A percentile compares a stretch with the other conserved stretches of the same genome.
phyloP scores from a whole-genome alignment of 2,329 filamentous ascomycete species.

The Sclerotinia borealis region DNA sequence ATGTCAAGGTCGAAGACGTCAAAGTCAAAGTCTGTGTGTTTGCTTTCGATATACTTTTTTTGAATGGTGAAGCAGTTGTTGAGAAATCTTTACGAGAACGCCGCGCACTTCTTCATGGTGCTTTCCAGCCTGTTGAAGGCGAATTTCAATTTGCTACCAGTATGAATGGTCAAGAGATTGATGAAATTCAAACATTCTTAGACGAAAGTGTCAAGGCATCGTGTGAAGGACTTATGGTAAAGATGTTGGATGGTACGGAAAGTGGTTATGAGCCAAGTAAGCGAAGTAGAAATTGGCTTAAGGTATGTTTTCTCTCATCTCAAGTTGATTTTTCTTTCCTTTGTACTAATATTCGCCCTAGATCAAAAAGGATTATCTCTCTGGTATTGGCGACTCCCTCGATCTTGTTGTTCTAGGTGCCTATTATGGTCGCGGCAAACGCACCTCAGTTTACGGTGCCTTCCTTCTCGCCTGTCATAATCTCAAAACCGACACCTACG shows the following conservation, averaged over 20 bases:
- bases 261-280: constrained; percentile 95
- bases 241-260: constrained; percentile 92
- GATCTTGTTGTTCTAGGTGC: constrained; percentile 94
- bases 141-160: constrained; percentile 87
- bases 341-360: constrained; percentile 32
- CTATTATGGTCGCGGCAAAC: constrained; percentile 91
- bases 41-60: constrained; percentile 88
- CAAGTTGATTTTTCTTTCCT: neutral
- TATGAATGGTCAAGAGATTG: constrained; percentile 81
- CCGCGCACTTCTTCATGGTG: constrained; percentile 63
- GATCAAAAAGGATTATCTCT: constrained; percentile 98
- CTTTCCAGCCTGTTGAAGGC: constrained; percentile 75
- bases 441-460: constrained; percentile 89
- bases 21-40: constrained; percentile 97
- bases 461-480: constrained; percentile 97
- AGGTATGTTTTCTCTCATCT: constrained; percentile 47
- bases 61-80: constrained; percentile 86
- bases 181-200: constrained; percentile 86
- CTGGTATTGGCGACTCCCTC: constrained; percentile 88
- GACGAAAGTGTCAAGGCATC: constrained; percentile 94
- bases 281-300: constrained; percentile 96
- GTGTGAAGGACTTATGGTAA: constrained; percentile 97
- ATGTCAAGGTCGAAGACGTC: constrained; percentile 90
- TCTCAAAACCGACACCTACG: constrained; percentile 69
- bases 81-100: constrained; percentile 81